Base-by-base conservation (phyloP, 257 asterid species). In the Fraxinus cuspidata region DNA sequence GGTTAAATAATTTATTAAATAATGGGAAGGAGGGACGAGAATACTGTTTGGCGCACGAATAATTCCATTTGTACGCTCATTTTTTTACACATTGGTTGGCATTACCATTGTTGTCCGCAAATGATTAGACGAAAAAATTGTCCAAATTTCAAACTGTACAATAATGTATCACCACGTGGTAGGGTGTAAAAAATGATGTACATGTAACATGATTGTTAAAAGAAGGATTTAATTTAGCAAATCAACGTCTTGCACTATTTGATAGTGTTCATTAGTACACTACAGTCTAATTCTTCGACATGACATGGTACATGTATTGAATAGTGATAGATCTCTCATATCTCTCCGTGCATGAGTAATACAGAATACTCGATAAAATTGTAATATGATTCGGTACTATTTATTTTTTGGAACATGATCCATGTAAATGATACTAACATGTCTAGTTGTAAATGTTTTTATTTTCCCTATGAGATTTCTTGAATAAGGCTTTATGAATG, bases 391-490 rank as follows among this genome's bases (percentile, higher is more conserved):
- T 12, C 51, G 3, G 18, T 12, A 42, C 15, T 42, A 42, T n/a
- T 56, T 53, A 19, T 56, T n/a, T 56, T 56, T 2, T n/a, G 18
- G 18, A 60, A 60, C 31, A 8, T 7, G 2, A 63, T 63, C n/a
- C 18, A 25, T 27, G 18, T 11, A 63, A 44, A 37, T 76, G 81
- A 77, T 68, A 85, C 40, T 67, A 79, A 72, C 51, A 76, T 79
- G 85, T 84, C 82, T 81, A 81, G 88, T 75, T 85, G 89, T 85
- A 79, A 75, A 77, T 83, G 81, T 23, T 81, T 80, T 78, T 60
- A 75, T 84, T 82, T 63, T 15, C 60, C 2, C 16, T 25, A 28
- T 37, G 42, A 63, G 69, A 63, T 63, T 63, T 27, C 31, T 18
- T 19, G 25, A 42, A n/a, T 53, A 51, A 56, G 49, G 13, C 11